Percentiles rank a stretch among this genome's conserved stretches.
These are phyloP conservation scores for Croton laevigatus DNA, from an alignment of 441 rosid species.

Conservation along the genomic window DNA sequence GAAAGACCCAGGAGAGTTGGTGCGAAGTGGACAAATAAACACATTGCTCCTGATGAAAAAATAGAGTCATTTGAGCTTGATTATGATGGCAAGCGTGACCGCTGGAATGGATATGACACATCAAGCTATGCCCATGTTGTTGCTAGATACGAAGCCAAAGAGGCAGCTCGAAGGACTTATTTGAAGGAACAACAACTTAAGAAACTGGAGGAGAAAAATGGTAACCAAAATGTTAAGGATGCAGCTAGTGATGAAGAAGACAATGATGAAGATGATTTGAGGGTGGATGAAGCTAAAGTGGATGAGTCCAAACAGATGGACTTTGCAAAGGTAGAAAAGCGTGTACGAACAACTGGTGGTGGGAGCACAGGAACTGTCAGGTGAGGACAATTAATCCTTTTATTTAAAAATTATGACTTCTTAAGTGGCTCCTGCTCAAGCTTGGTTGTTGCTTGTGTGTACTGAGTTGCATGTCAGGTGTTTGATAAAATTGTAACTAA, in stretches of 20 bases:
- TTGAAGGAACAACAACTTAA: constrained; percentile 64
- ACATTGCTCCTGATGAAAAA: constrained; percentile 84
- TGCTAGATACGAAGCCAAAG: constrained; percentile 67
- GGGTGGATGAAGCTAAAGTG: constrained; percentile 92
- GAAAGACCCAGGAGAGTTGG: constrained; percentile 71
- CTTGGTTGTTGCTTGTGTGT: constrained; percentile 5
- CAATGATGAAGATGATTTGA: constrained; percentile 68
- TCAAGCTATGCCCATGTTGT: constrained; percentile 52
- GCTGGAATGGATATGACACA: constrained; percentile 81
- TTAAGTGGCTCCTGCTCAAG: not conserved
- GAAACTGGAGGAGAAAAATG: constrained; percentile 68
- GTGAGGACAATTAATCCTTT: constrained; percentile 15
- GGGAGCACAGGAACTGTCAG: constrained; percentile 96
- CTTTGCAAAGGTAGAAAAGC: constrained; percentile 90
- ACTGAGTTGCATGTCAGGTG: not conserved
- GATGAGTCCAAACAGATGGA: constrained; percentile 94
- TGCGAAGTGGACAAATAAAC: constrained; percentile 62
- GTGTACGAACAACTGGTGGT: constrained; percentile 91
- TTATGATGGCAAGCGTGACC: constrained; percentile 74
- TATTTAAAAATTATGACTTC: not conserved
- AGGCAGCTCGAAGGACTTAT: constrained; percentile 58
- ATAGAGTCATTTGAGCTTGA: constrained; percentile 66
- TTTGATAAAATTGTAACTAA: not conserved
- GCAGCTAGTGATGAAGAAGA: constrained; percentile 51
- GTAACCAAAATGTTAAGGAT: constrained; percentile 39